Evolutionary conservation across 352 stramenopile genomes (phyloP), one percentile per base, ranked within the genome.

Genomic region (Phytophthora podocarpi): DNA sequence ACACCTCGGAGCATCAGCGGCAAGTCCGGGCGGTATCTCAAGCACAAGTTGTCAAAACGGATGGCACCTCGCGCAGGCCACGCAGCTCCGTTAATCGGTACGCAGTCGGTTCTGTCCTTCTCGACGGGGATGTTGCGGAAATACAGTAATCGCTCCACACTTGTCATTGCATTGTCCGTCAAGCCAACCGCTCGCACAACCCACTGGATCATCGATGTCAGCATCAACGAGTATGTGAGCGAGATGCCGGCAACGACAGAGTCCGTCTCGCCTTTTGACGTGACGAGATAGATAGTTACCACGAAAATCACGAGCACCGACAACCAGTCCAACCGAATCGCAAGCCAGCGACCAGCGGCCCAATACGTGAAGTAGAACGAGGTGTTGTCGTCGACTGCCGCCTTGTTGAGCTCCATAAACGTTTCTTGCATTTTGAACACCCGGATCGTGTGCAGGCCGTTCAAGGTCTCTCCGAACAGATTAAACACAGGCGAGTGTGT

Each of bases 371-470:
- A 86, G 52, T 86, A 85, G 36, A 48, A 65, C 7, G 66, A 62
- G 12, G 76, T 70, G 50, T 86, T 86, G 20, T 71, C 45, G 23
- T 83, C 72, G 3, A 86, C 74, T 1, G 53, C 69, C 0, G 21
- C 20, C 41, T 80, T 78, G 64, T 80, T 82, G 16, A 85, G 57
- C 18, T 60, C 20, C 6, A 59, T 30, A 39, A 85, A 82, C 16
- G 20, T 47, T 4, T 47, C 2, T 20, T 75, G 59, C 71, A 79
- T 77, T 12, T 62, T 63, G 34, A 74, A 93, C 1, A 83, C 77
- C 37, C 95, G 86, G 18, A 99, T 98, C 11, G 88, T 98, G 1
- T 87, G 57, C 18, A 98, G 72, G 6, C 96, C 97, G 37, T 74
- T 84, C 12, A 99, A 64, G 9, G 81, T 97, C 72, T 99, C 93